These are phyloP conservation scores for Cercospora berteroae DNA, from an alignment of 2,329 filamentous ascomycete species.

Conservation along the genomic window DNA sequence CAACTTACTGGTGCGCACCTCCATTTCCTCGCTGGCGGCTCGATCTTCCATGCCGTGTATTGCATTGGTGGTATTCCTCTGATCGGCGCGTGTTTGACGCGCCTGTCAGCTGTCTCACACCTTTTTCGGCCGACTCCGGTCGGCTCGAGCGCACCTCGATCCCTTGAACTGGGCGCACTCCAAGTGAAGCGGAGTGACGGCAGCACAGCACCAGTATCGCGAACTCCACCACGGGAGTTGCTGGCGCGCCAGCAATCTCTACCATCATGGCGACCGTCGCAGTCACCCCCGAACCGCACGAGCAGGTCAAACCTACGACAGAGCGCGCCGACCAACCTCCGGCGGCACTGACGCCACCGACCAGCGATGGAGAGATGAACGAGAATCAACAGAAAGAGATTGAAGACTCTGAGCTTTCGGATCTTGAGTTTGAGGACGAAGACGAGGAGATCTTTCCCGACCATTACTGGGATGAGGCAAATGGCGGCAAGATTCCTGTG, in stretches of 20 bases:
- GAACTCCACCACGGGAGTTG: conserved; percentile 14
- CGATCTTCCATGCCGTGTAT: neutral
- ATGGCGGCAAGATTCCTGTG: conserved; percentile 75
- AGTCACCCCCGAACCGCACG: conserved; percentile 29
- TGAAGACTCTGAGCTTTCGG: conserved; percentile 49
- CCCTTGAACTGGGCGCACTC: conserved; percentile 2
- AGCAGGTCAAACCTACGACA: conserved; percentile 29
- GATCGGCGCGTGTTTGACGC: neutral
- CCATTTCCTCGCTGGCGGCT: neutral
- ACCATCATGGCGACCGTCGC: conserved; percentile 18
- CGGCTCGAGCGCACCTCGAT: conserved; percentile 4
- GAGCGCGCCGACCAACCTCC: conserved; percentile 28
- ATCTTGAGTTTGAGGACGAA: conserved; percentile 47
- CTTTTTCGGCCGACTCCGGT: neutral
- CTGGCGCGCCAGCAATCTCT: conserved; percentile 14
- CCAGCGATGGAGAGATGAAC: conserved; percentile 50
- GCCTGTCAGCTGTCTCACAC: neutral
- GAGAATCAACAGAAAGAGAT: conserved; percentile 41
- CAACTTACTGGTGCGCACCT: neutral
- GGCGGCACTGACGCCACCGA: conserved; percentile 51
- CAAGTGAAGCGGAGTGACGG: neutral
- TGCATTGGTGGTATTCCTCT: neutral
- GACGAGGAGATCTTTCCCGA: conserved; percentile 68
- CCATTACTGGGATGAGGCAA: conserved; percentile 69
- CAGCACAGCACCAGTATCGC: conserved; percentile 9